phyloP scores from a whole-genome alignment of 2,329 filamentous ascomycete genomes.

The Fusarium sp. region DNA sequence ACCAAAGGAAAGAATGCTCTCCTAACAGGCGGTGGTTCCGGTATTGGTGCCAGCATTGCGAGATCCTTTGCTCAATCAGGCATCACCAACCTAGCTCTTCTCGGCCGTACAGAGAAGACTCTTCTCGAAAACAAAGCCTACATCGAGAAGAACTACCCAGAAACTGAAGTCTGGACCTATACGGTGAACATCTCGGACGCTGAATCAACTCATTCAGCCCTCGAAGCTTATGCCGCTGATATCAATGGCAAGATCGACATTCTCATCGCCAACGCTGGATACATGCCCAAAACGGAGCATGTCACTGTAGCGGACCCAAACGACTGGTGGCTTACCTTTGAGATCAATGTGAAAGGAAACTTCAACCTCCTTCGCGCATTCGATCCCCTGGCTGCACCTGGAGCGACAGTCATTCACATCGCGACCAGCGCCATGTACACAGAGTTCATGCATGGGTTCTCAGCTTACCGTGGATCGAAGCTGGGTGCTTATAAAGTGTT shows the following conservation, averaged over 20 bases:
- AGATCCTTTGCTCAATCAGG: conserved; percentile 64
- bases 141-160: conserved; percentile 64
- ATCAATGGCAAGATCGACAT: conserved; percentile 54
- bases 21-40: conserved; percentile 73
- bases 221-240: conserved; percentile 34
- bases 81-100: conserved; percentile 55
- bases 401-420: conserved; percentile 47
- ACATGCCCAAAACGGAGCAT: conserved; percentile 30
- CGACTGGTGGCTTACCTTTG: conserved; percentile 48
- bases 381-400: conserved; percentile 43
- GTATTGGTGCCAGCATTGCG: conserved; percentile 74
- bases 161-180: conserved; percentile 60
- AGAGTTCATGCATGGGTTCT: conserved; percentile 48
- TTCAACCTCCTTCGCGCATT: conserved; percentile 50
- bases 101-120: conserved; percentile 55
- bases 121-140: conserved; percentile 50
- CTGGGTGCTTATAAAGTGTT: conserved; percentile 57
- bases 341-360: conserved; percentile 50
- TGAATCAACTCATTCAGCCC: conserved; percentile 24
- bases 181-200: conserved; percentile 52
- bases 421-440: conserved; percentile 42
- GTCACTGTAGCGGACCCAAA: conserved; percentile 37
- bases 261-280: conserved; percentile 53
- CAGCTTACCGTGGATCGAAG: conserved; percentile 59
- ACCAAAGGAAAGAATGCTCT: conserved; percentile 65